Conservation (phyloP, 495 filamentous ascomycete species). For the Neurospora hispaniola region DNA sequence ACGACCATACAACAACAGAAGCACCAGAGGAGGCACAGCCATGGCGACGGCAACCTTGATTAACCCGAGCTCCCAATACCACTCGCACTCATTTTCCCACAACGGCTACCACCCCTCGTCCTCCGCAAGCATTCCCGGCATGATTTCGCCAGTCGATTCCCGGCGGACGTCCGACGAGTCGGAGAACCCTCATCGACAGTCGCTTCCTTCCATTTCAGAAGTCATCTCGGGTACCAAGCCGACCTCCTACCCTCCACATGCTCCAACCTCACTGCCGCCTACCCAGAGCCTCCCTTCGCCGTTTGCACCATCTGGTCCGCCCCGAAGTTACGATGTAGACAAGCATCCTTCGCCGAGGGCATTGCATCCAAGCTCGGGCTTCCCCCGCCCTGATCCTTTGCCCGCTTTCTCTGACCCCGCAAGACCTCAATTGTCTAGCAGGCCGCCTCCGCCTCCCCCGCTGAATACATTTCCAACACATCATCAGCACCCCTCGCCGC, state of each 20-base stretch:
- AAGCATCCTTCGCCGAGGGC: slow-evolving; percentile 26
- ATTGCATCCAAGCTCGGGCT: slow-evolving; percentile 20
- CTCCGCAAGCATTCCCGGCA: slow-evolving; percentile 27
- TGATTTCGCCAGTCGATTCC: slow-evolving; percentile 36
- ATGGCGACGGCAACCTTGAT: slow-evolving; percentile 41
- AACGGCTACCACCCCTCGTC: slow-evolving; percentile 28
- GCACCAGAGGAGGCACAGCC: slow-evolving; percentile 26
- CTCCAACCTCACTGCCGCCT: slow-evolving; percentile 18
- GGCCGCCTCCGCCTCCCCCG: slow-evolving; percentile 21
- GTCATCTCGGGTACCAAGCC: slow-evolving; percentile 33
- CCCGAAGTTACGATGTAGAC: slow-evolving; percentile 16
- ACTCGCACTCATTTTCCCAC: slow-evolving; percentile 17
- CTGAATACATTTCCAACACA: slow-evolving; percentile 20
- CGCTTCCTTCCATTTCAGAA: slow-evolving; percentile 39
- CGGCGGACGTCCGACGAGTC: slow-evolving; percentile 32
- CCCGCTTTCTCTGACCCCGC: slow-evolving; percentile 26
- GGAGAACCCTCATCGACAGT: slow-evolving; percentile 33
- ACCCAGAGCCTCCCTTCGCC: slow-evolving; percentile 23
- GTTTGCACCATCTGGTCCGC: slow-evolving; percentile 16
- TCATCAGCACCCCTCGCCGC: slow-evolving; percentile 18
- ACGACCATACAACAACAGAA: slow-evolving; percentile 20
- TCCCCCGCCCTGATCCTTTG: slow-evolving; percentile 18
- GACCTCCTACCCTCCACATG: slow-evolving; percentile 23
- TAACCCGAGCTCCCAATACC: slow-evolving; percentile 34
- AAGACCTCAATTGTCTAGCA: slow-evolving; percentile 15